Conservation (phyloP, 306 rosid genomes). For the Astragalus glycyphyllos region DNA sequence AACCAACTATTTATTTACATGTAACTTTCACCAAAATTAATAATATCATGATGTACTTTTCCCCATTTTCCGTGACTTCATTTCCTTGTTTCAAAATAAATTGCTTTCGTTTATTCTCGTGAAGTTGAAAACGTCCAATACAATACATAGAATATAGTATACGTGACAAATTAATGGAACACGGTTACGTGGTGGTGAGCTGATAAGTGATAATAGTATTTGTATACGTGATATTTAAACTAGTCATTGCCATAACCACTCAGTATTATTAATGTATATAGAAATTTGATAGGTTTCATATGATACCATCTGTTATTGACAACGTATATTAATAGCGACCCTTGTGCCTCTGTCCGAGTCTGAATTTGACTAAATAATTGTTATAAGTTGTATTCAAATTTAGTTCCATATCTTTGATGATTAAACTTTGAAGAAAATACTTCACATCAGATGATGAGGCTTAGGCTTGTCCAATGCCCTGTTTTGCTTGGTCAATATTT, state of each 20-base stretch:
- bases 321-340: constrained; percentile 13
- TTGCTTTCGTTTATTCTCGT: constrained; percentile 11
- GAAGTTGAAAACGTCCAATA: constrained; percentile 20
- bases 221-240: neutral
- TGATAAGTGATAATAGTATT: constrained; percentile 2
- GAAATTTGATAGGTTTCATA: constrained; percentile 24
- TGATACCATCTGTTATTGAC: constrained; percentile 11
- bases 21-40: constrained; percentile 24
- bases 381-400: constrained; percentile 27
- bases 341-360: neutral
- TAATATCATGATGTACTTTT: constrained; percentile 20
- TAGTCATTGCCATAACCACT: constrained; percentile 41
- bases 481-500: neutral
- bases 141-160: neutral
- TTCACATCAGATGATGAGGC: constrained; percentile 25
- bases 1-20: constrained; percentile 13
- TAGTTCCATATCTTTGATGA: constrained; percentile 35
- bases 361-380: constrained; percentile 7
- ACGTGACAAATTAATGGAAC: constrained; percentile 28
- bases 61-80: constrained; percentile 7
- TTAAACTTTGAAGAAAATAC: constrained; percentile 7
- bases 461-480: constrained; percentile 29
- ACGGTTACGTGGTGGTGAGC: constrained; percentile 36
- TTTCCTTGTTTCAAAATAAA: constrained; percentile 18
- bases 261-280: neutral